phyloP scores from a whole-genome alignment of 768 basidiomycete genomes.

The Symmetrospora coprosmae region DNA sequence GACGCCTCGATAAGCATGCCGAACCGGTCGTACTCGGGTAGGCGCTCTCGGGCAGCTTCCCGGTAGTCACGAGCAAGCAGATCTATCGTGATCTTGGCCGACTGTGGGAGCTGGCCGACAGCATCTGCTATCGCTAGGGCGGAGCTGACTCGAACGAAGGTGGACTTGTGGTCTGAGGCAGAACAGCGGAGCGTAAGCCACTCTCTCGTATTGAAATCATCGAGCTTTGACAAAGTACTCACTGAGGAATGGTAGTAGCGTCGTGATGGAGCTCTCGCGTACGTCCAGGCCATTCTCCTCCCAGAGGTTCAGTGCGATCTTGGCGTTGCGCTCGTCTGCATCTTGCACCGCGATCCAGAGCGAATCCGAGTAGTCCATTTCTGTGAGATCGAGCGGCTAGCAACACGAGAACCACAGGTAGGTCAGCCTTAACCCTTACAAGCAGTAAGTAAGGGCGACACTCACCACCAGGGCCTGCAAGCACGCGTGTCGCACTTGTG shows the following conservation, averaged over 20 bases:
- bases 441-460: neutral
- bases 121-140: slow-evolving; percentile 65
- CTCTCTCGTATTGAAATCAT: too few species aligned
- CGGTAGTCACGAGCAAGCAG: slow-evolving; percentile 59
- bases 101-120: slow-evolving; percentile 56
- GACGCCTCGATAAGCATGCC: slow-evolving; percentile 85
- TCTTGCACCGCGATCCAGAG: slow-evolving; percentile 82
- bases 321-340: slow-evolving; percentile 70
- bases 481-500: slow-evolving; percentile 71
- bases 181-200: neutral
- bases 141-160: slow-evolving; percentile 60
- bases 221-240: slow-evolving; percentile 33
- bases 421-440: neutral
- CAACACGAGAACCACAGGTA: neutral
- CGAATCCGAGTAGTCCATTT: slow-evolving; percentile 79
- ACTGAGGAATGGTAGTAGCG: slow-evolving; percentile 59
- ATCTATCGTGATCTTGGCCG: slow-evolving; percentile 39
- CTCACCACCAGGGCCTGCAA: slow-evolving; percentile 76
- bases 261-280: slow-evolving; percentile 50
- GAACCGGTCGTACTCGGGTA: slow-evolving; percentile 80
- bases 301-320: slow-evolving; percentile 69
- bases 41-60: slow-evolving; percentile 65
- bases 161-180: slow-evolving; percentile 55
- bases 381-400: slow-evolving; percentile 89
- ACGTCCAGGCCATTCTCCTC: slow-evolving; percentile 91